Base-by-base conservation (phyloP, 257 asterid genomes). In the Cruciata laevipes region DNA sequence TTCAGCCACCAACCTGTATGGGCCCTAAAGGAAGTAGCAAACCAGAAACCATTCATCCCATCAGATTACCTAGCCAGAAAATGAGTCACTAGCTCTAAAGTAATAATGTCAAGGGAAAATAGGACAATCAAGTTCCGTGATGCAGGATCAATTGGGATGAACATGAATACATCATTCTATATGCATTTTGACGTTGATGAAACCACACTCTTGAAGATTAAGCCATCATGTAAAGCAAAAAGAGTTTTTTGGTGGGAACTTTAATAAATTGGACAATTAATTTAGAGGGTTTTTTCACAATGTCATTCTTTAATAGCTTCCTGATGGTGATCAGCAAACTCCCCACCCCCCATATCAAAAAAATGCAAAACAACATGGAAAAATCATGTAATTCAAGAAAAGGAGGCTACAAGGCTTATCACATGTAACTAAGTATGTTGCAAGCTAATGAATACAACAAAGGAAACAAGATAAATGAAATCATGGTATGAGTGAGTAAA, bases 1-100 rank as follows among this genome's bases (percentile, higher is more conserved):
- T 77, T 93, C 97, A 0, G 95, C 97, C 67, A 93, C 97, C 84
- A 90, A 80, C 76, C 97, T 86, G 85, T 86, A 93, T 61, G 99
- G 99, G 71, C 95, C 99, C 99, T 93, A 78, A 69, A 76, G 35
- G 64, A 64, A 61, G 73, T 76, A 67, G 71, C 71, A 74, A 33
- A 67, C 63, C 72, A 40, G 65, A 60, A 31, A 23, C 61, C 42
- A 30, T 16, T 14, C 14, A 14, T 12, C n/a, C 40, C 65, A 27
- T 44, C 53, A 44, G 53, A 44, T 44, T 44, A 17, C 55, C 55
- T 3, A 47, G 16, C 55, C 55, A 60, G 23, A 8, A 56, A 12
- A 56, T 14, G 4, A 23, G 14, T 58, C 37, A 24, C 33, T 24
- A 8, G 63, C 37, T 58, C 35, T 3, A 12, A 5, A 25, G 63